Conservation (phyloP, 768 basidiomycete species). For the Harrya chromipes region DNA sequence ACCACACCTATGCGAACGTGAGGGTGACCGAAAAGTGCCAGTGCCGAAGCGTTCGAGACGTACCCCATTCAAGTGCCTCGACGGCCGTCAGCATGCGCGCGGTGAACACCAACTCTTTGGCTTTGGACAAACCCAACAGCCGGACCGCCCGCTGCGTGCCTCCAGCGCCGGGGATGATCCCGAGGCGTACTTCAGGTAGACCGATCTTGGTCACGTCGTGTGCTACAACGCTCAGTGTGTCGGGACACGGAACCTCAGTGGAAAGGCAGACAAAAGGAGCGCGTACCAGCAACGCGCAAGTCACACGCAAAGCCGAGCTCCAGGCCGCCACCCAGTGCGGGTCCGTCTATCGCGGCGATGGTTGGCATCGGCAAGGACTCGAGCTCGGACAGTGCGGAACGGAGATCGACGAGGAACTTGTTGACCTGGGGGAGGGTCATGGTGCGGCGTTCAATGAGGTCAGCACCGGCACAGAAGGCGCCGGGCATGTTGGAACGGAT, state of each 20-base stretch:
- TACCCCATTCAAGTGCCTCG: conserved; percentile 74
- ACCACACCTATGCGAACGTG: conserved; percentile 59
- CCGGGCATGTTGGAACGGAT: conserved; percentile 75
- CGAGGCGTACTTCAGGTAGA: conserved; percentile 69
- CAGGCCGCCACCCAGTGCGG: conserved; percentile 89
- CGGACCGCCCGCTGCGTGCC: conserved; percentile 84
- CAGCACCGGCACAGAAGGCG: conserved; percentile 90
- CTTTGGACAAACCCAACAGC: conserved; percentile 71
- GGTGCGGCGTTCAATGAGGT: conserved; percentile 77
- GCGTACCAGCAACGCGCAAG: conserved; percentile 80
- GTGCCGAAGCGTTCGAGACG: background rate
- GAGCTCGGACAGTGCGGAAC: conserved; percentile 68
- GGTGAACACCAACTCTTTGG: conserved; percentile 86
- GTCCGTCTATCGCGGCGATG: conserved; percentile 90
- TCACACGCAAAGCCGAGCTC: conserved; percentile 89
- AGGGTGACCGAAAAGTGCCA: too few relatives aligned
- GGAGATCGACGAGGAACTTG: conserved; percentile 74
- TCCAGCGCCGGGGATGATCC: conserved; percentile 92
- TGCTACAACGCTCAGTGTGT: conserved; percentile 35
- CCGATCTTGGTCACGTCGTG: conserved; percentile 79
- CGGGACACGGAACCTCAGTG: background rate
- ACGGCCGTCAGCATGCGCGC: conserved; percentile 62
- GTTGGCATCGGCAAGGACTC: conserved; percentile 85
- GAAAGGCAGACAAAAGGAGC: background rate
- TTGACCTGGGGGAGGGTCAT: conserved; percentile 76